Base-by-base conservation (phyloP, 2,329 filamentous ascomycete genomes). In the Aspergillus arachidicola region DNA sequence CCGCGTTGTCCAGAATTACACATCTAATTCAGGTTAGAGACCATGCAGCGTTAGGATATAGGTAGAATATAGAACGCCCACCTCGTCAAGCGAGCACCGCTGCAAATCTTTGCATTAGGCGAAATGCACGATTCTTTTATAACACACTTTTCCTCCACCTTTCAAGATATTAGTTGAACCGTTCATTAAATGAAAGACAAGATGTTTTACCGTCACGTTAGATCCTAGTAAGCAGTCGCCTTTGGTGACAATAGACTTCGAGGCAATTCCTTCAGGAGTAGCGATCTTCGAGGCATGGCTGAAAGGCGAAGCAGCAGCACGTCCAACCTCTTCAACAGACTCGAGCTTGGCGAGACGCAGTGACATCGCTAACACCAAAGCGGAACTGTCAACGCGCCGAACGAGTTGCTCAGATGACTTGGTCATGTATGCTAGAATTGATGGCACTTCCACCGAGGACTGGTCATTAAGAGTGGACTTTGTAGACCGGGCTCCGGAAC, bases 91-190 rank as follows among this genome's bases (percentile, higher is more conserved):
- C 94, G 91, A 34, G 91, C 93, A n/a, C 94, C 93, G 69, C 90
- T 89, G 66, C 89, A 89, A 67, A 98, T 94, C 71, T 91, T 90
- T 76, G 93, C 96, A 70, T 92, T 93, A 5, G 92, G 88, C 2
- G 95, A 95, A 50, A 99, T 87, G 34, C 97, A 92, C 41, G 86
- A 91, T 78, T 97, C 93, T 77, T 97, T 97, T 79, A 98, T 91
- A 21, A 93, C 91, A 26, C 88, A 90, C 76, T 95, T 94, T 71
- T 94, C 92, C 72, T 94, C 92, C 0, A 98, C 89, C 1, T 54
- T 36, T 54, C 28, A 54, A 36, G 4, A 21, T 16, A 9, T 54
- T 36, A 54, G 51, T 23, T 54, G 19, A 34, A 36, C 19, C 21
- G 4, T 54, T n/a, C 9, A 23, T 6, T 16, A 36, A 36, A 36